Conservation (phyloP, 257 asterid species). For the Solanum sejunctum region DNA sequence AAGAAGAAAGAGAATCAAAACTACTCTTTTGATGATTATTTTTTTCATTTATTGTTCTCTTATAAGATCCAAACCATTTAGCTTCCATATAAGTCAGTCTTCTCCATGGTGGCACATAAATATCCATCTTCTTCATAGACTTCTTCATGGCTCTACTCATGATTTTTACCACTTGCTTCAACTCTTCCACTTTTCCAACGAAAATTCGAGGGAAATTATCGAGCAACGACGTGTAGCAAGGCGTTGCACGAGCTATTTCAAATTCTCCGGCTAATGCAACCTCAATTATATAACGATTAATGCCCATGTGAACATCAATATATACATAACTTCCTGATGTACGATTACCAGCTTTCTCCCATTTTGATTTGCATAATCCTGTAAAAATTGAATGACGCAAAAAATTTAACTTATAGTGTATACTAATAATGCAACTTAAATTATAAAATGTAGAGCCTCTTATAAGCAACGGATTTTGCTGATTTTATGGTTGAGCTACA, state of each 20-base stretch:
- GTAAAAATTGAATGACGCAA: background rate
- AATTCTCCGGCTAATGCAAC: slow-evolving; percentile 44
- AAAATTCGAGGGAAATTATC: slow-evolving; percentile 28
- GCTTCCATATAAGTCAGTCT: slow-evolving; percentile 47
- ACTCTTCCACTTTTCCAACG: slow-evolving; percentile 33
- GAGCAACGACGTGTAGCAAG: slow-evolving; percentile 27
- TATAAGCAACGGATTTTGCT: background rate
- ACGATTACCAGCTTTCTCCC: slow-evolving; percentile 43
- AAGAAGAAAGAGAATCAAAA: background rate
- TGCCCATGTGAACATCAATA: slow-evolving; percentile 33
- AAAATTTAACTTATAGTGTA: no score
- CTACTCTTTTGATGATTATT: background rate
- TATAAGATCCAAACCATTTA: slow-evolving; percentile 57
- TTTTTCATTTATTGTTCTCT: slow-evolving; percentile 28
- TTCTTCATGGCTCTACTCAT: slow-evolving; percentile 52
- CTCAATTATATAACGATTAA: slow-evolving; percentile 46
- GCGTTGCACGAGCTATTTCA: slow-evolving; percentile 54
- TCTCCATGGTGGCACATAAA: slow-evolving; percentile 85
- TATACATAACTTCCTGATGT: slow-evolving; percentile 59
- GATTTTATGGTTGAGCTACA: background rate
- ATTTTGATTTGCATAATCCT: slow-evolving; percentile 84
- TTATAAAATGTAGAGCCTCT: no score
- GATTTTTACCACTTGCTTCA: slow-evolving; percentile 35
- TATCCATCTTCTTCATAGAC: slow-evolving; percentile 43
- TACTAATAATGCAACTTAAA: no score